Evolutionary conservation across 2,329 filamentous ascomycete genomes (phyloP).

Genomic region (Xylariaceae sp.): DNA sequence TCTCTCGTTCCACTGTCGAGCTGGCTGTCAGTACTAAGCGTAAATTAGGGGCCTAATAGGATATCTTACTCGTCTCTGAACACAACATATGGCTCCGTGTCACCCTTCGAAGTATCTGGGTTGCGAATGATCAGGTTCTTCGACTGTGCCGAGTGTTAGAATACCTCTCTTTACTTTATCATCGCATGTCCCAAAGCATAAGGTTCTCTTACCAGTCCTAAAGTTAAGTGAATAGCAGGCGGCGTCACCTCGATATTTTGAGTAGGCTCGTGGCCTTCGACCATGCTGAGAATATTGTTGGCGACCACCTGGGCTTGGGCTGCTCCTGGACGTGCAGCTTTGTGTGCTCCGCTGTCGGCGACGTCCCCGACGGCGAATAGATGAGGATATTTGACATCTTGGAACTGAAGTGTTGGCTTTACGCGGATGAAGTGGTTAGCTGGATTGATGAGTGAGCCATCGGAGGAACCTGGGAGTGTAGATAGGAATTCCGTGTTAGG

Average conservation of each 20-base stretch:
- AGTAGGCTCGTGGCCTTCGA: conserved; percentile 31
- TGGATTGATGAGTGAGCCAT: conserved; percentile 24
- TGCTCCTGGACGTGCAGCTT: conserved; percentile 42
- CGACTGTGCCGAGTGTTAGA: conserved; percentile 15
- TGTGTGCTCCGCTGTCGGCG: conserved; percentile 40
- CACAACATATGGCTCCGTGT: conserved; percentile 26
- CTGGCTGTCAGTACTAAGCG: conserved; percentile 3
- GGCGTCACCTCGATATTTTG: conserved; percentile 32
- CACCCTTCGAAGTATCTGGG: conserved; percentile 24
- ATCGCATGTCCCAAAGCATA: fast-evolving
- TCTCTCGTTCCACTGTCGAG: conserved; percentile 29
- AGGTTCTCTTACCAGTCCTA: conserved; percentile 32
- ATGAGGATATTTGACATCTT: conserved; percentile 31
- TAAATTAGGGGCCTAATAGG: too few relatives aligned
- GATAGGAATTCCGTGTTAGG: conserved; percentile 41
- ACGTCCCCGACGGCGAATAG: conserved; percentile 53
- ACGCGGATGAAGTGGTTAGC: conserved; percentile 38
- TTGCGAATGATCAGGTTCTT: conserved; percentile 32
- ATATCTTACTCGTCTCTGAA: conserved; percentile 30
- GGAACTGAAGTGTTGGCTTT: conserved; percentile 44
- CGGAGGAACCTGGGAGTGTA: conserved; percentile 23
- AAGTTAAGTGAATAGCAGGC: conserved; percentile 38
- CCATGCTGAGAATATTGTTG: conserved; percentile 41
- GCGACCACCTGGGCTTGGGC: conserved; percentile 43
- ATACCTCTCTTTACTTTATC: too few relatives aligned